Base-by-base conservation (phyloP, 2,329 filamentous ascomycete genomes). In the Aspergillus floridensis region DNA sequence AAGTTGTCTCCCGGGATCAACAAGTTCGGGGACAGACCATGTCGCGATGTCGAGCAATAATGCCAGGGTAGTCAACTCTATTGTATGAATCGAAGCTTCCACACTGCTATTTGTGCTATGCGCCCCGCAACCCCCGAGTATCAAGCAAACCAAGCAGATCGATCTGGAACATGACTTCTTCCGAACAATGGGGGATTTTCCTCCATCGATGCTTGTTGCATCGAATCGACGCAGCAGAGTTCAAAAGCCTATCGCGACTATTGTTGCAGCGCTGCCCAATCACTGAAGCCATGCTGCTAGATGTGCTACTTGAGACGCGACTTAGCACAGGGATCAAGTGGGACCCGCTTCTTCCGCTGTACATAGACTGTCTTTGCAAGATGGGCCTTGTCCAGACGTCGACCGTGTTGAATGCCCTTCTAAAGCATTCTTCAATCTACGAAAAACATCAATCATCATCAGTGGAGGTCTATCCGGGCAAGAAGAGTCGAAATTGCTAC, bases 301-400 rank as follows among this genome's bases (percentile, higher is more conserved):
- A 76, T 58, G 61, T 72, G 5, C 61, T 79, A 38, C 63, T 78
- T 2, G 70, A 73, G 41, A 68, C 70, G n/a, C 73, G 72, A 41
- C 62, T 68, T 5, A 62, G 67, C 22, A 71, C 73, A 6, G 67
- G 64, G 38, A 65, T 76, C 55, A 68, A 71, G 48, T 78, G 76
- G 75, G 76, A 79, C 59, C 76, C 76, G n/a, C 62, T 78, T 35
- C 65, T 78, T 57, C 76, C 76, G 10, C 65, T 75, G 14, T 79
- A 78, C 65, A 69, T 76, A 38, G 75, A 78, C 58, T 68, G 69
- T 35, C 62, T 78, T 14, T 74, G 72, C 58, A 75, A 71, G 58
- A 62, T 69, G 50, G 72, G 71, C 1, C 63, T 65, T 46, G 66
- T 76, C 11, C 74, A 71, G 55, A 65, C 70, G n/a, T 69, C 75